Evolutionary conservation across 2,329 filamentous ascomycete species (phyloP).

Genomic region (Ophiocordyceps polyrhachis-furcata): DNA sequence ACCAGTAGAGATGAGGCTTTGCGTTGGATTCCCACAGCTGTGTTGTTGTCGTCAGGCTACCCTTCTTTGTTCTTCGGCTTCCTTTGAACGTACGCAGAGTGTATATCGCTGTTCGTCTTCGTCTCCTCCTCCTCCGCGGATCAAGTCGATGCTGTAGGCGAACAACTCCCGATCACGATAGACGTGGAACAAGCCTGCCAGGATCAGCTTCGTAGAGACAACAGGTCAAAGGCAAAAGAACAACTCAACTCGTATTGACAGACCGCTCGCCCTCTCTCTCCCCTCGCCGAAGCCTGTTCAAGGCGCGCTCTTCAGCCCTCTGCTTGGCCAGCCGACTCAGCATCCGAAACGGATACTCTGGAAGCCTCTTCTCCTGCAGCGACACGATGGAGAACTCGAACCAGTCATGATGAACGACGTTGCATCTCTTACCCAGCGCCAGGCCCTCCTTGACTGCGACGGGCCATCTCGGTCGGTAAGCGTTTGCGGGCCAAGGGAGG

Average conservation of each 20-base stretch:
- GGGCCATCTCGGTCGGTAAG: no score
- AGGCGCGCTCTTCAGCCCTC: slow-evolving; percentile 13
- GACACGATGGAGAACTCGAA: slow-evolving; percentile 24
- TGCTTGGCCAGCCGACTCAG: slow-evolving; percentile 11
- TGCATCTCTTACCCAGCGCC: slow-evolving; percentile 13
- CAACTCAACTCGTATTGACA: slow-evolving; percentile 28
- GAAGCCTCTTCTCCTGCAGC: slow-evolving; percentile 12
- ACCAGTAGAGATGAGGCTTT: slow-evolving; percentile 40
- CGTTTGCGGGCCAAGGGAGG: no score
- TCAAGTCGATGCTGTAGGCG: slow-evolving; percentile 42
- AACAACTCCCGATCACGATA: slow-evolving; percentile 46
- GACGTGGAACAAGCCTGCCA: slow-evolving; percentile 39
- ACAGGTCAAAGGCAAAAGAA: background rate
- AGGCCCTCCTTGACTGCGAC: slow-evolving; percentile 19
- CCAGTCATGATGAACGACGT: slow-evolving; percentile 32
- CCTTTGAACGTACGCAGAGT: no score
- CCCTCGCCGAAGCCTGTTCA: slow-evolving; percentile 17
- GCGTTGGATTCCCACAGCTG: slow-evolving; percentile 51
- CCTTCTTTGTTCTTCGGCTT: no score
- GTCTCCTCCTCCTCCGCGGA: slow-evolving; percentile 25
- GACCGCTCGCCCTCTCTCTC: slow-evolving; percentile 21
- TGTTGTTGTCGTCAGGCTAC: no score
- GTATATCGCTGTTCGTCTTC: slow-evolving; percentile 35
- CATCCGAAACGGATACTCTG: slow-evolving; percentile 24
- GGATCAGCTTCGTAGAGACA: no score